Conservation (phyloP, 2,329 filamentous ascomycete species). For the Ascochyta fabae region DNA sequence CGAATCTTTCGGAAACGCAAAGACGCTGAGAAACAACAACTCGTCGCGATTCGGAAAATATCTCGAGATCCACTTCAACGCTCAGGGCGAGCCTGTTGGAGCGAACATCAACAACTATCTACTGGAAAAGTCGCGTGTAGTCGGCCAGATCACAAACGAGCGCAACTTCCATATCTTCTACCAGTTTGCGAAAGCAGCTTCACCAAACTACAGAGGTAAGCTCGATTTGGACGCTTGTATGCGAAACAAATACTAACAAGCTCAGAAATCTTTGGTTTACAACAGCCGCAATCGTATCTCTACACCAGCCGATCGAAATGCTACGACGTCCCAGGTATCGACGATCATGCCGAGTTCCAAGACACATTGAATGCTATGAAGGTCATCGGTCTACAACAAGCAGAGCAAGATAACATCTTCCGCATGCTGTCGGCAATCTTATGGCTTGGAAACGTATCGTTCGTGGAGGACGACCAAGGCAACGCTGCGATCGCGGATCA, state of each 20-base stretch:
- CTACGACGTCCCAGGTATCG: conserved; percentile 90
- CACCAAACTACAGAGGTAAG: conserved; percentile 76
- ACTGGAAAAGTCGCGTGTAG: conserved; percentile 92
- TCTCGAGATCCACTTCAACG: conserved; percentile 94
- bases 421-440: conserved; percentile 89
- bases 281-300: conserved; percentile 88
- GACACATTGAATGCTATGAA: conserved; percentile 96
- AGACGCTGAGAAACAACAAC: conserved; percentile 98
- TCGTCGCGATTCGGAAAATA: conserved; percentile 99
- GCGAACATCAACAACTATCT: conserved; percentile 99
- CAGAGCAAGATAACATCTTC: conserved; percentile 95
- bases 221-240: background rate
- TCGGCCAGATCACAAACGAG: conserved; percentile 93
- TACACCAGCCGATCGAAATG: conserved; percentile 97
- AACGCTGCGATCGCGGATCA: conserved; percentile 87
- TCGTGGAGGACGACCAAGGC: conserved; percentile 85
- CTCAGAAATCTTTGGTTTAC: conserved; percentile 80
- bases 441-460: conserved; percentile 94
- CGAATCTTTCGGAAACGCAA: conserved; percentile 97
- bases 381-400: conserved; percentile 85
- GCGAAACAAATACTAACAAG: conserved; percentile 20
- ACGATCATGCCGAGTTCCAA: conserved; percentile 85
- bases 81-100: conserved; percentile 87
- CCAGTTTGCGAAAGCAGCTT: conserved; percentile 94
- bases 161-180: conserved; percentile 99